Conservation (phyloP, 805 yeast species). For the Candida dajiaensis region DNA sequence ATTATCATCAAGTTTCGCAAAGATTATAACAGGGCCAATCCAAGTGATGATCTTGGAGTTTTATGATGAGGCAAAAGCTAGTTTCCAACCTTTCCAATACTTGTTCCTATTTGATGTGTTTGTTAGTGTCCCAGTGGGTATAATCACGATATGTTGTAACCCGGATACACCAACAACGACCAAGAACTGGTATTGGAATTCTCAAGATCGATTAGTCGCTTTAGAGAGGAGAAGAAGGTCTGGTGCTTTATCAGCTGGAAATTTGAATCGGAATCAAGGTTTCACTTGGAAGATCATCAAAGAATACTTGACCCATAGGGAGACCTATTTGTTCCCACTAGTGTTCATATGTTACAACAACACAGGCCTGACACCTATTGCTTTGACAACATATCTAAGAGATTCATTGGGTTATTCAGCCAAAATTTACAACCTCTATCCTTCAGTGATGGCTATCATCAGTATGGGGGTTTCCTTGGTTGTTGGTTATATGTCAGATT, state of each 20-base stretch:
- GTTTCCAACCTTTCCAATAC: constrained; percentile 33
- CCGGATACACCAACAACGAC: constrained; percentile 41
- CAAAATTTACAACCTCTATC: constrained; percentile 31
- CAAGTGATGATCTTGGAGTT: constrained; percentile 27
- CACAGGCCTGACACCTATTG: constrained; percentile 28
- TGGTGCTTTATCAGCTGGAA: constrained; percentile 31
- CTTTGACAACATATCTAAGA: constrained; percentile 39
- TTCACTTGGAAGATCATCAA: constrained; percentile 33
- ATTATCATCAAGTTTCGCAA: constrained; percentile 26
- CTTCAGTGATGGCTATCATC: constrained; percentile 30
- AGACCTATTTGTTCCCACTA: constrained; percentile 36
- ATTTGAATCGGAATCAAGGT: constrained; percentile 27
- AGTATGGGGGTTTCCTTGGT: constrained; percentile 31
- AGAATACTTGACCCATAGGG: constrained; percentile 38
- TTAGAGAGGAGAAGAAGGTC: constrained; percentile 35
- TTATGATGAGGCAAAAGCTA: constrained; percentile 11
- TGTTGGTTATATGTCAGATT: constrained; percentile 32
- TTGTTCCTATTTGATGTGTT: constrained; percentile 39
- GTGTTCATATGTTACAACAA: constrained; percentile 12
- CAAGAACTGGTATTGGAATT: constrained; percentile 29
- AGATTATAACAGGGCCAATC: constrained; percentile 31
- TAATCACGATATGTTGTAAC: constrained; percentile 34
- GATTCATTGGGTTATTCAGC: constrained; percentile 27
- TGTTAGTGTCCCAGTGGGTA: constrained; percentile 34
- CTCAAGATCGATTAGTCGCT: constrained; percentile 29